phyloP scores from a whole-genome alignment of 129 eudicot genomes.

The Tagetes patula region DNA sequence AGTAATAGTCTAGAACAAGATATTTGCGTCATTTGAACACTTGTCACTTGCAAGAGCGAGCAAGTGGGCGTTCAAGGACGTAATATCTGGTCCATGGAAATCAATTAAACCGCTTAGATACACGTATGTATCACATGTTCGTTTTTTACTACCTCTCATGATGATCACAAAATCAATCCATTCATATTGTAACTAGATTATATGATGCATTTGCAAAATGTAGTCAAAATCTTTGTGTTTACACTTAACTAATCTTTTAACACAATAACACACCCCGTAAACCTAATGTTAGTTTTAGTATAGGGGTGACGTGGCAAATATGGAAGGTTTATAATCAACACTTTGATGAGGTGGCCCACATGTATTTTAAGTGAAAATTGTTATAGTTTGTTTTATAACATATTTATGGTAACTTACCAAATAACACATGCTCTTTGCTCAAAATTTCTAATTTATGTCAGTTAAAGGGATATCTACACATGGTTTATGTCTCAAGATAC shows the following conservation, averaged over 20 bases:
- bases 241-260: too few relatives aligned
- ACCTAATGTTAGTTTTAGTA: too few relatives aligned
- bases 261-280: too few relatives aligned
- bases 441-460: neutral
- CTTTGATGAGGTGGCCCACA: slow-evolving; percentile 5
- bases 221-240: neutral
- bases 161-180: slow-evolving; percentile 6
- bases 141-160: neutral
- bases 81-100: neutral
- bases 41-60: slow-evolving; percentile 22
- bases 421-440: neutral
- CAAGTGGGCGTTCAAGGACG: slow-evolving; percentile 12
- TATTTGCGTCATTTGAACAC: slow-evolving; percentile 22
- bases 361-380: too few relatives aligned
- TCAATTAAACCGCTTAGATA: slow-evolving; percentile 26
- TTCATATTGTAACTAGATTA: slow-evolving; percentile 8
- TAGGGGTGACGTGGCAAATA: neutral
- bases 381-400: neutral
- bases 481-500: neutral
- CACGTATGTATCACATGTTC: slow-evolving; percentile 7
- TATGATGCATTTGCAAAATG: neutral
- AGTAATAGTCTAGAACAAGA: slow-evolving; percentile 9
- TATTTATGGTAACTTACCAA: neutral
- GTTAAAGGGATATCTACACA: neutral
- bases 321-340: neutral